Percentiles rank a stretch among this genome's conserved stretches.
Evolutionary conservation across 1,284 basidiomycete genomes (phyloP).

Genomic region (Schizopora paradoxa): DNA sequence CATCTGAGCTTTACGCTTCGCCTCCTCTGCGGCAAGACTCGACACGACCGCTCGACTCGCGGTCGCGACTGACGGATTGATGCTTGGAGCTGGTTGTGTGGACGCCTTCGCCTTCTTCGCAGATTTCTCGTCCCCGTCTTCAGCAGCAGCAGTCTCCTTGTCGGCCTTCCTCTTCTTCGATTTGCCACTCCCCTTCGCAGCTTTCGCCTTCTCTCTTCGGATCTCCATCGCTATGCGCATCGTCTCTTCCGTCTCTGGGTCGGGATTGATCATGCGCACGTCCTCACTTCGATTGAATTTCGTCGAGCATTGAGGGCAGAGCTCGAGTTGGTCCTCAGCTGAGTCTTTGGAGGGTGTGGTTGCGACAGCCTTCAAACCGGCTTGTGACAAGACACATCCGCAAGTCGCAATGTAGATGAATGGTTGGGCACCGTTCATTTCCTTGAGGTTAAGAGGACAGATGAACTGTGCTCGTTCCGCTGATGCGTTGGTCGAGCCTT

Average conservation of each 20-base stretch:
- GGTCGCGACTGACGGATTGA: constrained; percentile 50
- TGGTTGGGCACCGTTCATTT: constrained; percentile 87
- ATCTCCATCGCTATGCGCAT: constrained; percentile 49
- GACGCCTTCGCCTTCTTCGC: constrained; percentile 40
- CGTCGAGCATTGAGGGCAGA: constrained; percentile 70
- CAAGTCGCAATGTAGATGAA: constrained; percentile 85
- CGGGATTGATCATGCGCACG: constrained; percentile 58
- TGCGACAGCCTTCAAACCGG: constrained; percentile 62
- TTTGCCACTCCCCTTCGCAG: constrained; percentile 53
- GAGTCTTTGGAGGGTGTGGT: constrained; percentile 31
- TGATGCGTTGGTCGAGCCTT: constrained; percentile 34
- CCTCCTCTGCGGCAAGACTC: constrained; percentile 65
- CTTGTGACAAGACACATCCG: constrained; percentile 84
- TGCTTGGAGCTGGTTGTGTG: constrained; percentile 28
- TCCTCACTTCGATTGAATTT: constrained; percentile 57
- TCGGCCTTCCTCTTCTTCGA: constrained; percentile 40
- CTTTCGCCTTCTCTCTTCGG: constrained; percentile 31
- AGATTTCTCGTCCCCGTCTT: constrained; percentile 31
- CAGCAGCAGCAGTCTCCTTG: constrained; percentile 25
- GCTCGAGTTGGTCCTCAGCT: constrained; percentile 37
- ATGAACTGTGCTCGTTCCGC: constrained; percentile 64
- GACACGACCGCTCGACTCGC: constrained; percentile 56
- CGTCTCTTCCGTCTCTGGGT: constrained; percentile 49
- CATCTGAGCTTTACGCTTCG: constrained; percentile 70
- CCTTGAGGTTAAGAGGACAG: constrained; percentile 85